These are phyloP conservation scores for Logfia minima DNA, from an alignment of 129 eudicot genomes.

Conservation along the genomic window DNA sequence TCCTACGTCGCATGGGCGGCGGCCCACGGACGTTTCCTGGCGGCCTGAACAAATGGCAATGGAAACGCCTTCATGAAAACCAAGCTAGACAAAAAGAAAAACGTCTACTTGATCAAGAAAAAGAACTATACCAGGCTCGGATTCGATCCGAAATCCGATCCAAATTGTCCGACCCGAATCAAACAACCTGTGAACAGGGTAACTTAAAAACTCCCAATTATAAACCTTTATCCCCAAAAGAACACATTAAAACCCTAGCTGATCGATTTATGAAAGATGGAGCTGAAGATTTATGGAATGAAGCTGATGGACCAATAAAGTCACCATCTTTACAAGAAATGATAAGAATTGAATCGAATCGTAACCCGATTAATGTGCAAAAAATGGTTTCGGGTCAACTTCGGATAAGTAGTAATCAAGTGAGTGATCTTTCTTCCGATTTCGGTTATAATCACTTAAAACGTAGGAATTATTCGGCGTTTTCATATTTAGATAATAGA, in stretches of 20 bases:
- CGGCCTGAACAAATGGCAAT: slow-evolving; percentile 95
- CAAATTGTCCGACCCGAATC: slow-evolving; percentile 32
- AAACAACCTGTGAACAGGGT: slow-evolving; percentile 13
- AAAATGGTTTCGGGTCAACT: slow-evolving; percentile 33
- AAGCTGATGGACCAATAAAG: slow-evolving; percentile 64
- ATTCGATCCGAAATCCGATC: slow-evolving; percentile 80
- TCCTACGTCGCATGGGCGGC: slow-evolving; percentile 85
- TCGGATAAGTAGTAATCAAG: background rate
- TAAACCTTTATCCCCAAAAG: slow-evolving; percentile 58
- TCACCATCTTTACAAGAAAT: slow-evolving; percentile 24
- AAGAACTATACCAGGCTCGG: slow-evolving; percentile 82
- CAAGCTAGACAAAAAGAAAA: slow-evolving; percentile 88
- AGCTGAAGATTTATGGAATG: slow-evolving; percentile 96
- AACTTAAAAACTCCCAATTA: slow-evolving; percentile 28
- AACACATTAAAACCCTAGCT: slow-evolving; percentile 77
- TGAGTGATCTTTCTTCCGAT: slow-evolving; percentile 18
- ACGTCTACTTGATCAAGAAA: slow-evolving; percentile 80
- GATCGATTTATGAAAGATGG: slow-evolving; percentile 88
- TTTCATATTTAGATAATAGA: slow-evolving; percentile 2
- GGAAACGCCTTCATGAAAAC: slow-evolving; percentile 94
- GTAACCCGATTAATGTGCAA: slow-evolving; percentile 39
- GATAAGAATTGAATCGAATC: slow-evolving; percentile 22
- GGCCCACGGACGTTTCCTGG: slow-evolving; percentile 95
- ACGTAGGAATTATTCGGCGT: slow-evolving; percentile 27
- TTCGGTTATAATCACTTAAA: slow-evolving; percentile 23